Base-by-base conservation (phyloP, 257 asterid species). In the Knoxia roxburghii region DNA sequence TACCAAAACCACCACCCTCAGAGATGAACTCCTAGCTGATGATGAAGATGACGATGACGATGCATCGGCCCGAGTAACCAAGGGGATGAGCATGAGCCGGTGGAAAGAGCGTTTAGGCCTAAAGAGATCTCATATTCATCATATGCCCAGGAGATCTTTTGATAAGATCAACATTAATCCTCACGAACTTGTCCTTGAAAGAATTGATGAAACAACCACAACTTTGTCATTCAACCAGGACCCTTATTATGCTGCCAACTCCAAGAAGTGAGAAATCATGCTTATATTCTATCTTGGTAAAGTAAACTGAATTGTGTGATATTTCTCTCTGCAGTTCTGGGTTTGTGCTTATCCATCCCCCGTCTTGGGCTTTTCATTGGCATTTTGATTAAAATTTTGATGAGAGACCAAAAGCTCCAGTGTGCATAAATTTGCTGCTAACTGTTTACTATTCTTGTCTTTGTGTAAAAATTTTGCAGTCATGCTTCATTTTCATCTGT, bases 41-140 rank as follows among this genome's bases (percentile, higher is more conserved):
- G 85, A 78, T 12, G 95, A 77, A 5, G 84, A 78, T 17, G 95
- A 83, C 39, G 94, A 79, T n/a, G 76, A 72, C 26, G 82, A 73
- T n/a, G 64, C 76, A 17, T 66, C 80, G 5, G 71, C 78, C 2
- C 63, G 79, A 50, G n/a, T 76, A 2, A 40, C 69, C 12, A 85
- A 73, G 60, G 80, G 80, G 6, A 37, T 72, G 3, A 65, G 86
- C 68, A 37, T 72, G 4, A 67, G 84, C 68, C 63, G 89, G 64
- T 91, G 95, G 98, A 91, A 69, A 84, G 94, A 86, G 74, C 85
- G 84, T 32, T 72, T 91, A 11, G 88, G 95, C 43, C 61, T 86
- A 0, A 87, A 78, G 76, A 86, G 90, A 76, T 62, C 88, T 61
- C 76, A 69, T 20, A 45, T 61, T 67, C 70, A 66, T 35, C 70